Base-by-base conservation (phyloP, 2,329 filamentous ascomycete genomes). In the Fusarium fracticaudum region DNA sequence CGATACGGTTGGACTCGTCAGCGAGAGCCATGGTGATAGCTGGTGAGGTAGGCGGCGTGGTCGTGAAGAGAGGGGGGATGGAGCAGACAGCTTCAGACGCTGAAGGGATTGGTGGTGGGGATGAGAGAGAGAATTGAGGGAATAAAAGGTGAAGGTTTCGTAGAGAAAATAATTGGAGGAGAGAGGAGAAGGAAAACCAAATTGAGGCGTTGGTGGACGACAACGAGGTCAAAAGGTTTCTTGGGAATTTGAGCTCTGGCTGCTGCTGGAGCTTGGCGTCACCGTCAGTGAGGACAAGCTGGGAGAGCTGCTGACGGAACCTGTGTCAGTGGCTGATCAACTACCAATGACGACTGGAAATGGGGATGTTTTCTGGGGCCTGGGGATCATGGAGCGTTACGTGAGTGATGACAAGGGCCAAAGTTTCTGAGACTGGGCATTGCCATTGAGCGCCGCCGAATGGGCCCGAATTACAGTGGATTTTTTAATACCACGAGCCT, bases 1-100 rank as follows among this genome's bases (percentile, higher is more conserved):
- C 93, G 79, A 98, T 91, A 80, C 90, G 90, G 87, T 91, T 91
- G 68, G 95, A 94, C 84, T 96, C 93, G 72, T 91, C 88, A 71
- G 84, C 85, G 72, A 92, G 86, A 68, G 87, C 84, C 91, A 93
- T 93, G 76, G 85, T 86, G 84, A 87, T 85, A 64, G 86, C 86
- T 82, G 81, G 83, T 48, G 89, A 91, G 60, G 87, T 84, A 20
- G 89, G 89, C 40, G 86, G 84, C 47, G 84, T 78, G 24, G 86
- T 88, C 50, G 87, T 85, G 79, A 91, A 91, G 48, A 87, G 86
- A 59, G 83, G 84, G 60, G 85, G 86, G 65, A 87, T 88, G 76
- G 87, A 84, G 84, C 90, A 92, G 76, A 89, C 85, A 31, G 84
- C 84, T 69, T 85, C 84, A 72, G 84, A 79, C 78, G 69, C 82